Percentiles rank a stretch among this genome's conserved stretches.
Conservation (phyloP, 371 early-diverging fungal species). For the Blakeslea trispora region DNA sequence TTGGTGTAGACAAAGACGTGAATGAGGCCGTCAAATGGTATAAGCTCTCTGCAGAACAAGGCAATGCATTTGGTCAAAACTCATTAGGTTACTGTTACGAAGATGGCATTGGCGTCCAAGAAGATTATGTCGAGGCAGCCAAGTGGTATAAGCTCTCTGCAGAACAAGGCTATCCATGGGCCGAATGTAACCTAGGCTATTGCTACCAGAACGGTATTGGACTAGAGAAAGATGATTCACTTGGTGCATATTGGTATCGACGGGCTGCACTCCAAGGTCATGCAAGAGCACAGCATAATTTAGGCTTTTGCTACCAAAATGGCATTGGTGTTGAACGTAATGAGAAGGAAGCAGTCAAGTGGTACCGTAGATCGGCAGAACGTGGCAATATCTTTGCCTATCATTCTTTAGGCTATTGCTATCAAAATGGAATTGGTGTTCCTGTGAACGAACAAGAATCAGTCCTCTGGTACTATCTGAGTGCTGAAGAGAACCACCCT, state of each 20-base stretch:
- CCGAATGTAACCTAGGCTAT: slow-evolving; percentile 79
- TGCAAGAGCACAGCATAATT: slow-evolving; percentile 82
- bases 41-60: slow-evolving; percentile 65
- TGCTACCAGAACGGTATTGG: slow-evolving; percentile 88
- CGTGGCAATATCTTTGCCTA: slow-evolving; percentile 77
- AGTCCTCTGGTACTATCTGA: slow-evolving; percentile 70
- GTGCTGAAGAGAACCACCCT: slow-evolving; percentile 67
- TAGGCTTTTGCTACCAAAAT: slow-evolving; percentile 87
- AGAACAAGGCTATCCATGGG: slow-evolving; percentile 59
- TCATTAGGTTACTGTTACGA: slow-evolving; percentile 79
- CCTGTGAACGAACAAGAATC: slow-evolving; percentile 63
- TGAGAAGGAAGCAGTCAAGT: slow-evolving; percentile 65
- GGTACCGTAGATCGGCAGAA: slow-evolving; percentile 72
- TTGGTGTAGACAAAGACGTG: slow-evolving; percentile 69
- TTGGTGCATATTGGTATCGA: slow-evolving; percentile 78
- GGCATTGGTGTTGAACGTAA: slow-evolving; percentile 68
- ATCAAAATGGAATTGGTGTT: slow-evolving; percentile 86
- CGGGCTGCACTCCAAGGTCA: slow-evolving; percentile 79
- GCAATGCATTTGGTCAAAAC: slow-evolving; percentile 81
- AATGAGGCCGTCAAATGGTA: slow-evolving; percentile 77
- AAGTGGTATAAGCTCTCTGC: slow-evolving; percentile 74
- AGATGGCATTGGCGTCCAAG: slow-evolving; percentile 70
- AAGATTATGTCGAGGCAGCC: slow-evolving; percentile 42
- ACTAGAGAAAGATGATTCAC: slow-evolving; percentile 53
- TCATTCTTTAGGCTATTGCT: slow-evolving; percentile 88